Evolutionary conservation across 2,329 filamentous ascomycete genomes (phyloP).

Genomic region (Mollisia scopiformis): DNA sequence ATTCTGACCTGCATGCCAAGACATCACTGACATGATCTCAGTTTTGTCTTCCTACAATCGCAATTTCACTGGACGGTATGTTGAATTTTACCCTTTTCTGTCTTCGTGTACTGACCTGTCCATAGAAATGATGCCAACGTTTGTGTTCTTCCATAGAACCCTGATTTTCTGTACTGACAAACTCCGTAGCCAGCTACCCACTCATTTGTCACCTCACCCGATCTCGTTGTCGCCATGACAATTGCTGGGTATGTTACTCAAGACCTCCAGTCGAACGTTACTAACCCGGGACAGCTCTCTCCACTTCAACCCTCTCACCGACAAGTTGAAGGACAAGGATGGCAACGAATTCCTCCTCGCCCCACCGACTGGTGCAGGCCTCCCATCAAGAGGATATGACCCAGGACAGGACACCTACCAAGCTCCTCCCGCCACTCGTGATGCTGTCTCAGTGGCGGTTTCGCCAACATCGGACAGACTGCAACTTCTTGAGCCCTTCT

Average conservation of each 20-base stretch:
- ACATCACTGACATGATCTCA: not conserved
- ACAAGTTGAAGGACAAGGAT: conserved; percentile 90
- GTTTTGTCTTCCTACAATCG: conserved; percentile 98
- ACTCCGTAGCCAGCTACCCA: conserved; percentile 93
- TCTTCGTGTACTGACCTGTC: no score
- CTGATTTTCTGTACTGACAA: no score
- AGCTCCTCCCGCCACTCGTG: conserved; percentile 82
- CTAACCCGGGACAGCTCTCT: no score
- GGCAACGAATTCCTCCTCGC: conserved; percentile 94
- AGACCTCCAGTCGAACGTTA: no score
- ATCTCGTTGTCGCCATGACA: conserved; percentile 84
- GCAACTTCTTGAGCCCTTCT: conserved; percentile 86
- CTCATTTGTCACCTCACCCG: conserved; percentile 89
- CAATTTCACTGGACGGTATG: conserved; percentile 99
- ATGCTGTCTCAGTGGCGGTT: conserved; percentile 75
- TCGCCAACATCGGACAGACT: conserved; percentile 91
- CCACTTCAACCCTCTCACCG: conserved; percentile 93
- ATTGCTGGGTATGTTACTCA: conserved; percentile 80
- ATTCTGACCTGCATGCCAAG: not conserved
- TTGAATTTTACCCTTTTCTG: no score
- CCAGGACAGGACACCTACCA: conserved; percentile 94
- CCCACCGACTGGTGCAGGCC: conserved; percentile 77
- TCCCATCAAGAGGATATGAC: conserved; percentile 84
- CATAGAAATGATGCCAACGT: conserved; percentile 96
- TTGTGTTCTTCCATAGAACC: no score